Evolutionary conservation across 2,329 filamentous ascomycete species (phyloP), one percentile per base, ranked within the genome.

Genomic region (Hypoxylon sp.): DNA sequence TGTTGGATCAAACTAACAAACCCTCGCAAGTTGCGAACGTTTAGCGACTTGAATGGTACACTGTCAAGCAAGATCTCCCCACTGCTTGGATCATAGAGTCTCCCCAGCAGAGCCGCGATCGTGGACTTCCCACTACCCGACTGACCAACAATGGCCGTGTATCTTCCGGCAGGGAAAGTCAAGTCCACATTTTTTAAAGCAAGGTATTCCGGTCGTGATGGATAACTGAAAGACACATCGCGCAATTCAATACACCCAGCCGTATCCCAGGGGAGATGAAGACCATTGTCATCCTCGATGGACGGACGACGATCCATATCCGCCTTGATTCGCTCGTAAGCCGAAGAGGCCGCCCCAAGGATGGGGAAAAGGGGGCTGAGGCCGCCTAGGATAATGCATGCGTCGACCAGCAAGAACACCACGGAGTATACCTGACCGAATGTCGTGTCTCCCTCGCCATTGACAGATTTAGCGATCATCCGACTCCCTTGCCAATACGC

Each of bases 401-500:
- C 85, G 70, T 87, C 85, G 9, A 88, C 78, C 9, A 87, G 83
- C 17, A 87, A 75, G 46, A 87, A 85, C 0, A 87, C 83, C 3
- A 87, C 85, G 0, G 85, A 85, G 59, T 86, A 88, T 4, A 86
- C 72, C 60, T 73, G 70, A 6, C 76, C 76, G 13, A 78, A 70
- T 0, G 70, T 76, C 3, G 71, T 54, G 10, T 83, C 84, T 2
- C 70, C 73, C 6, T 65, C 63, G 1, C 68, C 71, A 2, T 56
- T 55, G 19, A 75, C 58, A 3, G 73, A 63, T 24, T 72, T 68
- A 6, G 74, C 73, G 46, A 90, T 84, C 56, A 84, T 84, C 37
- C 81, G 83, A 68, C 87, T 89, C 52, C 90, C 90, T 75, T 91
- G 86, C 88, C 89, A 92, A 74, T 91, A 92, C 0, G 90, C 88